Base-by-base conservation (phyloP, 345 rosid genomes). In the Crucihimalaya himalaica region DNA sequence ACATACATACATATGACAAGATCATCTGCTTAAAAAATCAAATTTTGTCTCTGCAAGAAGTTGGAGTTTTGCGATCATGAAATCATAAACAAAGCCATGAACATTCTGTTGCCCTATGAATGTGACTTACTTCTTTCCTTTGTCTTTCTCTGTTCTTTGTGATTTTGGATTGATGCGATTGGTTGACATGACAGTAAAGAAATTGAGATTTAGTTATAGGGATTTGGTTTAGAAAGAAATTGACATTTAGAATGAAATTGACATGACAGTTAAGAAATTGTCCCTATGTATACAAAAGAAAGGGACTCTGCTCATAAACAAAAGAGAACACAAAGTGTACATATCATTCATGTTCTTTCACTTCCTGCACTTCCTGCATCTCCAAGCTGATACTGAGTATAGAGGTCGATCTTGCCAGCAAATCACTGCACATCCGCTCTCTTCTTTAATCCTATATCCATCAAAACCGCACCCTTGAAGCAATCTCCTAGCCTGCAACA, bases 321-420 rank as follows among this genome's bases (percentile, higher is more conserved):
- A 40, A 47, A 61, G 25, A 68, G 28, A 60, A 68, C 51, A 61
- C 64, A 25, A 13, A n/a, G 68, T 74, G 51, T 66, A 18, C 28
- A 32, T 18, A 57, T 23, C 74, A 69, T 61, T 31, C 14, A 20
- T 53, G 31, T 68, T 61, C 70, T 66, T 50, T 83, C 78, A 93
- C 76, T 87, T 93, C 83, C 92, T 84, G 83, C 87, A 83, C n/a
- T n/a, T n/a, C n/a, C n/a, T n/a, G n/a, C n/a, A n/a, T 68, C 84
- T 83, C 97, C 98, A 91, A 52, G 97, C 91, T 15, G 98, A 94
- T 47, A 91, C 80, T 0, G 97, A 88, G n/a, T n/a, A n/a, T n/a
- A n/a, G n/a, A n/a, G n/a, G n/a, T n/a, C n/a, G n/a, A n/a, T n/a
- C n/a, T n/a, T n/a, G n/a, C n/a, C n/a, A n/a, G n/a, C n/a, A n/a